Conservation (phyloP, 208 protist genomes). For the Lotmaria passim region DNA sequence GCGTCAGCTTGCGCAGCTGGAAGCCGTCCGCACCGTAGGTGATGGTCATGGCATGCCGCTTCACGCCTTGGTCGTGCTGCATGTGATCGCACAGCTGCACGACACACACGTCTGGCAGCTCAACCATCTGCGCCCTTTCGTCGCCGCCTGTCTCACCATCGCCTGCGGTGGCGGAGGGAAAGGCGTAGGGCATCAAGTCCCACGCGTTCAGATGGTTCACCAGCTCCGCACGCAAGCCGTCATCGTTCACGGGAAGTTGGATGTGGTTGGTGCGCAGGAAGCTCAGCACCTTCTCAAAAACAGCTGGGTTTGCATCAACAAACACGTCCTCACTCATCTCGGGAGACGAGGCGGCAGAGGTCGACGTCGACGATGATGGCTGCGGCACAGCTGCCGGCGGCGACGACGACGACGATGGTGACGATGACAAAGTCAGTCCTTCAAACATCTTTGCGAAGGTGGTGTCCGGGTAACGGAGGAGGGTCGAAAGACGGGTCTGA, state of each 20-base stretch:
- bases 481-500: conserved; percentile 68
- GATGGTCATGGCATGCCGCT: conserved; percentile 88
- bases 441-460: conserved; percentile 69
- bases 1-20: conserved; percentile 70
- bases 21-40: conserved; percentile 88
- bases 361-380: background rate
- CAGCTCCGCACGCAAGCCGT: conserved; percentile 68
- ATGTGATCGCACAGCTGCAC: conserved; percentile 89
- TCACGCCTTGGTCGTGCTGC: conserved; percentile 88
- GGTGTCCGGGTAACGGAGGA: conserved; percentile 70
- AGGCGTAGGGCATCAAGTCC: conserved; percentile 78
- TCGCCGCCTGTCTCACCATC: conserved; percentile 15
- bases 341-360: background rate
- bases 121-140: conserved; percentile 8
- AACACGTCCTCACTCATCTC: conserved; percentile 54
- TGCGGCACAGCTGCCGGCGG: background rate
- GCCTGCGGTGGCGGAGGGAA: conserved; percentile 34
- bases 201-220: conserved; percentile 68
- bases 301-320: conserved; percentile 77
- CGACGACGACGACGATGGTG: background rate
- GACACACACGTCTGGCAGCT: conserved; percentile 82
- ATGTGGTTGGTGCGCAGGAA: conserved; percentile 76
- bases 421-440: conserved; percentile 1
- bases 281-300: conserved; percentile 75
- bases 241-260: conserved; percentile 62